Conservation (phyloP, 257 asterid species). For the Fraxinus anomala region DNA sequence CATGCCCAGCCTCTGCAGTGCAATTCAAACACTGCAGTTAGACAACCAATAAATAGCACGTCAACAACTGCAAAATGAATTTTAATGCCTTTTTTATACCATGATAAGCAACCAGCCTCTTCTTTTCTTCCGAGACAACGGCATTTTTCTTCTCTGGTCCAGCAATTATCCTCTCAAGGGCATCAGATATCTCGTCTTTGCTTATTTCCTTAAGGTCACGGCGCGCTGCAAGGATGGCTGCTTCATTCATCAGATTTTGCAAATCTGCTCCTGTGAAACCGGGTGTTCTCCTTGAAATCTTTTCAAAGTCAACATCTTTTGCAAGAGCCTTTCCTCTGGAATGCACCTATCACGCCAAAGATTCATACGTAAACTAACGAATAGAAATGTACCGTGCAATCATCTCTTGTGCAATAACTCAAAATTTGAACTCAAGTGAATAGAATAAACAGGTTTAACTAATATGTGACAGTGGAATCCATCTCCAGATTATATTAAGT, state of each 20-base stretch:
- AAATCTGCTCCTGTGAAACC: constrained; percentile 99
- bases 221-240: constrained; percentile 97
- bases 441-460: constrained; percentile 4
- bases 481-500: neutral
- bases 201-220: constrained; percentile 97
- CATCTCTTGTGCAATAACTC: neutral
- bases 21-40: neutral
- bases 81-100: constrained; percentile 38
- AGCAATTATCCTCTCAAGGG: constrained; percentile 94
- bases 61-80: neutral
- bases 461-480: neutral
- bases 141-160: constrained; percentile 99
- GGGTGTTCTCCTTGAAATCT: constrained; percentile 92
- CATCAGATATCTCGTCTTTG: constrained; percentile 98
- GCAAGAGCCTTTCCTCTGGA: constrained; percentile 96
- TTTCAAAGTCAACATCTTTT: constrained; percentile 95
- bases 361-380: neutral
- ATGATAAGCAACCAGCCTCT: constrained; percentile 88
- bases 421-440: neutral
- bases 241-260: constrained; percentile 98
- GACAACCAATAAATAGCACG: neutral
- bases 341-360: constrained; percentile 59
- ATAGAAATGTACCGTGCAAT: neutral
- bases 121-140: constrained; percentile 97
- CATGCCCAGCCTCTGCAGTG: constrained; percentile 96